A percentile compares a stretch with the other conserved stretches of the same genome.
These are phyloP conservation scores for Fusarium globosum DNA, from an alignment of 2,329 filamentous ascomycete genomes.

Conservation along the genomic window DNA sequence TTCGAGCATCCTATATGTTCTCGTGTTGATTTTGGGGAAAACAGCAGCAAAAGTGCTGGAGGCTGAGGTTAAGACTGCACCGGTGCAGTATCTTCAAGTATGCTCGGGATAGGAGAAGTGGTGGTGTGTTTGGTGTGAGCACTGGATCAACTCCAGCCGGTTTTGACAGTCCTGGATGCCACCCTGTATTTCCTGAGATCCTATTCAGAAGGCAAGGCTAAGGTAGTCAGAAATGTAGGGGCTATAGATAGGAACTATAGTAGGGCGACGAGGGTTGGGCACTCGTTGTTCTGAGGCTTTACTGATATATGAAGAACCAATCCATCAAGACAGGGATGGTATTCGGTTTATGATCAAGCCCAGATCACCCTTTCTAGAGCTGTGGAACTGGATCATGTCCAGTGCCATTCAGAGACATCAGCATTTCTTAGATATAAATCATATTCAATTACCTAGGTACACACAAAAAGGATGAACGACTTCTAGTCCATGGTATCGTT, in stretches of 20 bases:
- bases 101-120: not conserved
- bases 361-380: not conserved
- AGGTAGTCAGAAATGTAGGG: slow-evolving; percentile 7
- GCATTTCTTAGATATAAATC: slow-evolving; percentile 1
- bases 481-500: not conserved
- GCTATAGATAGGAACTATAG: slow-evolving; percentile 18
- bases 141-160: not conserved
- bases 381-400: not conserved
- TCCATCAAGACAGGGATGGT: not conserved
- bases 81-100: not conserved
- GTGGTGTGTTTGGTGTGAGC: not conserved
- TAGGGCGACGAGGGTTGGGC: slow-evolving; percentile 3
- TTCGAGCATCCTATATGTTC: not conserved
- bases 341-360: not conserved
- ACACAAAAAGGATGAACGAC: not conserved
- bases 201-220: not conserved
- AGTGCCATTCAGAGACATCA: slow-evolving; percentile 3
- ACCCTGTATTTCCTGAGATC: not conserved
- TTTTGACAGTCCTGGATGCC: not conserved
- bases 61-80: not conserved
- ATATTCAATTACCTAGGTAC: not conserved
- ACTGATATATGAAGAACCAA: not conserved
- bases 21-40: not conserved
- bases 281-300: slow-evolving; percentile 1
- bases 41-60: not conserved